phyloP scores from a whole-genome alignment of 192 early-diverging fungal genomes.

The Gamsiella multidivaricata region DNA sequence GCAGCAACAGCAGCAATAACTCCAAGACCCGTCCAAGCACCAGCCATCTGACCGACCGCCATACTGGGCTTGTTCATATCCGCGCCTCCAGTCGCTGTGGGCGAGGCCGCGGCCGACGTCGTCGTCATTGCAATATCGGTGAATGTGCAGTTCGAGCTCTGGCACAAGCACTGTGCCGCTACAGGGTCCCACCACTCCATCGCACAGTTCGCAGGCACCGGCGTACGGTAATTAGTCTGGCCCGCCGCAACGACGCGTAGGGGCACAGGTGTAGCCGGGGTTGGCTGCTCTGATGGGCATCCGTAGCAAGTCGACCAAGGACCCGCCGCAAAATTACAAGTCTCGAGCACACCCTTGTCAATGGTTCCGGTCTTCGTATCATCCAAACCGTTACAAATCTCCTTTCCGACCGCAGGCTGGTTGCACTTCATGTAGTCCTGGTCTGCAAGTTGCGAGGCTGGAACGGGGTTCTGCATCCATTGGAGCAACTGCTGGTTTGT shows the following conservation, averaged over 20 bases:
- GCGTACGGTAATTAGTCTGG: slow-evolving; percentile 50
- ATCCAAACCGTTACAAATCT: slow-evolving; percentile 80
- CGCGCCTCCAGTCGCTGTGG: background rate
- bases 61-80: background rate
- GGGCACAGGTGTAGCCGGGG: slow-evolving; percentile 57
- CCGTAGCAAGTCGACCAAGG: slow-evolving; percentile 67
- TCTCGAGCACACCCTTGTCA: slow-evolving; percentile 49
- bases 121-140: slow-evolving; percentile 57
- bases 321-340: slow-evolving; percentile 62
- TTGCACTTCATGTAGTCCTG: slow-evolving; percentile 76
- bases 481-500: slow-evolving; percentile 74
- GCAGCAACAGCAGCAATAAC: slow-evolving; percentile 20
- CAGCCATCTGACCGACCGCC: background rate
- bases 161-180: slow-evolving; percentile 70
- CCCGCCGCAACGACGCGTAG: slow-evolving; percentile 29
- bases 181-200: slow-evolving; percentile 78
- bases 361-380: slow-evolving; percentile 43
- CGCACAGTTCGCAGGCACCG: slow-evolving; percentile 71
- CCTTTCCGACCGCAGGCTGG: slow-evolving; percentile 64
- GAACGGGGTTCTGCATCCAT: slow-evolving; percentile 86
- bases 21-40: background rate
- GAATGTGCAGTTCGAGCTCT: slow-evolving; percentile 63
- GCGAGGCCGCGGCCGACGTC: background rate
- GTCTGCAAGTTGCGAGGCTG: slow-evolving; percentile 67
- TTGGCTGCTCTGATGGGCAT: slow-evolving; percentile 59